Conservation (phyloP, 495 filamentous ascomycete genomes). For the Annulohypoxylon maeteangense region DNA sequence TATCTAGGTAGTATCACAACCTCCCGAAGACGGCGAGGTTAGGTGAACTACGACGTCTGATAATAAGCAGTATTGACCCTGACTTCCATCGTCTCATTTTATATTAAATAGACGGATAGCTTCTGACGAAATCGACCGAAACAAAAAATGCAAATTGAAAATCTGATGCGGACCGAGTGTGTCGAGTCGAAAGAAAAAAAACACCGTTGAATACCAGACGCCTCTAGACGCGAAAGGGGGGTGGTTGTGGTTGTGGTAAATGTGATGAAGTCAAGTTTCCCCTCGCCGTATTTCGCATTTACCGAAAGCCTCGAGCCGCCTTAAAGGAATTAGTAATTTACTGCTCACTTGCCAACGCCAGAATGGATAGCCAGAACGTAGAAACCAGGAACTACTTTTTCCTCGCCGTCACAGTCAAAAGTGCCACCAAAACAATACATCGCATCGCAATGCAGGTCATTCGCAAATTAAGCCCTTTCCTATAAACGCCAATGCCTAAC, state of each 20-base stretch:
- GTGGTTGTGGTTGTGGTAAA: background rate
- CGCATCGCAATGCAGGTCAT: slow-evolving; percentile 21
- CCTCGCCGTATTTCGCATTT: slow-evolving; percentile 15
- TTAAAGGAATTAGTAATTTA: slow-evolving; percentile 21
- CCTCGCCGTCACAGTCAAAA: slow-evolving; percentile 17
- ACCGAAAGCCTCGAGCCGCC: slow-evolving; percentile 24
- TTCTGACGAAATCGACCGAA: slow-evolving; percentile 9
- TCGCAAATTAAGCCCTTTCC: slow-evolving; percentile 28
- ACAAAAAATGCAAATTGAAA: slow-evolving; percentile 2
- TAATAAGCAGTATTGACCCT: background rate
- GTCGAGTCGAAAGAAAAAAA: slow-evolving; percentile 17
- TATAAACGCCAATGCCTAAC: slow-evolving; percentile 28
- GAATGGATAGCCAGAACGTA: slow-evolving; percentile 7
- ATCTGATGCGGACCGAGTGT: background rate
- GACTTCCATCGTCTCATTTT: background rate
- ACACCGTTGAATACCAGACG: slow-evolving; percentile 2
- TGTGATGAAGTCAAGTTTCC: no score
- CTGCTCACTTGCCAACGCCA: slow-evolving; percentile 43
- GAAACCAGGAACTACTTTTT: slow-evolving; percentile 18
- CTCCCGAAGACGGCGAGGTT: background rate
- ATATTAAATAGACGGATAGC: slow-evolving; percentile 17
- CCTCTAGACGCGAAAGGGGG: background rate
- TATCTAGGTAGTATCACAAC: slow-evolving; percentile 5
- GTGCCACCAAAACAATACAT: slow-evolving; percentile 24
- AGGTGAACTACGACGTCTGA: background rate